These are phyloP conservation scores for Aurinia saxatilis DNA, from an alignment of 345 rosid genomes.

Conservation along the genomic window DNA sequence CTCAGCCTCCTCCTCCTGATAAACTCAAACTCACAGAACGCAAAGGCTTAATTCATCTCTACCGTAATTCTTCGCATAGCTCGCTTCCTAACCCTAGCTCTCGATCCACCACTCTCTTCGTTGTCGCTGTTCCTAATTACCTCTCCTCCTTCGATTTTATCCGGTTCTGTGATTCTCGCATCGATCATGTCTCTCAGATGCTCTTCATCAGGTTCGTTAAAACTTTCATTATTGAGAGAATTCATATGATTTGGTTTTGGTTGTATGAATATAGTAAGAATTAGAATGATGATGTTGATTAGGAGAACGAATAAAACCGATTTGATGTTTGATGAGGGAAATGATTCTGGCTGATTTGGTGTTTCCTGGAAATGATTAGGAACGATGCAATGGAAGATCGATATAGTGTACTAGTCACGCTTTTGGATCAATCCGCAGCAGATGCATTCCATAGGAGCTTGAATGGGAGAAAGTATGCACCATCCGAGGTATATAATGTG, in stretches of 20 bases:
- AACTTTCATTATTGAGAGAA: neutral
- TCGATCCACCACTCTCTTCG: constrained; percentile 63
- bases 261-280: too few relatives aligned
- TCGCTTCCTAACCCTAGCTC: constrained; percentile 67
- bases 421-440: constrained; percentile 48
- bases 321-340: too few relatives aligned
- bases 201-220: constrained; percentile 52
- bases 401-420: constrained; percentile 65
- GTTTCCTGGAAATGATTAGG: constrained; percentile 25
- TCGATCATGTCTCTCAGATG: constrained; percentile 42
- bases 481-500: constrained; percentile 53
- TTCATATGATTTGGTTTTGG: too few relatives aligned
- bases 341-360: constrained; percentile 12
- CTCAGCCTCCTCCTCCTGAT: constrained; percentile 18
- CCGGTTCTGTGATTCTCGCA: constrained; percentile 51
- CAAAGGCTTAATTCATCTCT: constrained; percentile 72
- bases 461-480: constrained; percentile 67
- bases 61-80: constrained; percentile 49
- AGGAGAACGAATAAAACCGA: too few relatives aligned
- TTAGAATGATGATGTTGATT: too few relatives aligned
- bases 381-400: constrained; percentile 93
- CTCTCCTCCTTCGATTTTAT: constrained; percentile 65
- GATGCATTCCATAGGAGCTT: constrained; percentile 50
- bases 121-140: constrained; percentile 82
- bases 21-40: constrained; percentile 43